Conservation (phyloP, 257 asterid genomes). For the Coffea canephora region DNA sequence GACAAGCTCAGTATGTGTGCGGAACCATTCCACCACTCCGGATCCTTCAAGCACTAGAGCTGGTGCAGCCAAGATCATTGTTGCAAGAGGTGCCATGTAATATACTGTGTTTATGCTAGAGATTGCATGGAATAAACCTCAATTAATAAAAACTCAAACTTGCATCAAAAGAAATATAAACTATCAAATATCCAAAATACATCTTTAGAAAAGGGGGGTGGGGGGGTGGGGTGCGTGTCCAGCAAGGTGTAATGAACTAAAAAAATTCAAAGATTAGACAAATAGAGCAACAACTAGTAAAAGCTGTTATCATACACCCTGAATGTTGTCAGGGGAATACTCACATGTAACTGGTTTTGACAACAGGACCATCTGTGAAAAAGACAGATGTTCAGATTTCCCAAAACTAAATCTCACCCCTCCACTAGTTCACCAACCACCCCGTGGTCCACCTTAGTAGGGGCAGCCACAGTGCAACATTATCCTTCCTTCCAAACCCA, state of each 20-base stretch:
- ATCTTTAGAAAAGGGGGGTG: not conserved
- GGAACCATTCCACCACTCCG: slow-evolving; percentile 69
- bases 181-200: not conserved
- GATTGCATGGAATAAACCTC: slow-evolving; percentile 11
- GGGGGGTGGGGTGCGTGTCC: too few relatives aligned
- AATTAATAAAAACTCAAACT: not conserved
- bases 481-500: not conserved
- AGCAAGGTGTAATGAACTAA: too few relatives aligned
- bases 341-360: not conserved
- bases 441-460: not conserved
- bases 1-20: slow-evolving; percentile 52
- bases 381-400: too few relatives aligned
- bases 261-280: not conserved
- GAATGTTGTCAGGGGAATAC: not conserved
- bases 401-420: not conserved
- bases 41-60: slow-evolving; percentile 81
- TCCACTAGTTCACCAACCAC: not conserved
- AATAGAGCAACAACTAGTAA: not conserved
- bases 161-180: not conserved
- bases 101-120: slow-evolving; percentile 92
- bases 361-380: not conserved
- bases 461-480: not conserved
- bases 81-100: slow-evolving; percentile 96
- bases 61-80: slow-evolving; percentile 83
- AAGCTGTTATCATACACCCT: not conserved